Conservation (phyloP, 192 early-diverging fungal genomes). For the Umbelopsis isabellina region DNA sequence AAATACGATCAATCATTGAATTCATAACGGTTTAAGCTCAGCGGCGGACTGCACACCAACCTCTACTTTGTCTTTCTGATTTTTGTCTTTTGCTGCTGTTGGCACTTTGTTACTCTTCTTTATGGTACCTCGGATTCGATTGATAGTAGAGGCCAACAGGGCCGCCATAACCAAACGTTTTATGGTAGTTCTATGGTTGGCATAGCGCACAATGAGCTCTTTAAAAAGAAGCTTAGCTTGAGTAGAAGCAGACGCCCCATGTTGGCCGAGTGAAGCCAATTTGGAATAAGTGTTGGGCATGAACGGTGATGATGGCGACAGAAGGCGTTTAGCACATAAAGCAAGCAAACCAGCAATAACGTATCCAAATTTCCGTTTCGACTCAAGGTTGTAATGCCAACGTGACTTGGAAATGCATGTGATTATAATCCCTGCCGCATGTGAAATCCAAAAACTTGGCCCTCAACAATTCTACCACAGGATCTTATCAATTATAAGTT, state of each 20-base stretch:
- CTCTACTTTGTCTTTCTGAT: slow-evolving; percentile 39
- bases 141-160: slow-evolving; percentile 7
- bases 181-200: neutral
- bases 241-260: neutral
- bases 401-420: slow-evolving; percentile 23
- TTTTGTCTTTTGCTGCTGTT: slow-evolving; percentile 7
- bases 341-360: neutral
- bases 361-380: neutral
- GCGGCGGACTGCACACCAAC: slow-evolving; percentile 20
- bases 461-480: too few relatives aligned
- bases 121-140: slow-evolving; percentile 7
- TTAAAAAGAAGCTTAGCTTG: slow-evolving; percentile 2
- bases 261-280: neutral
- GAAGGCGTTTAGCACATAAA: neutral
- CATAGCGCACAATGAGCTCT: slow-evolving; percentile 13
- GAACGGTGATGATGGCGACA: neutral
- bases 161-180: slow-evolving; percentile 1
- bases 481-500: too few relatives aligned
- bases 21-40: neutral
- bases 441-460: too few relatives aligned
- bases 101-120: neutral
- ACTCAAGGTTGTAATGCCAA: slow-evolving; percentile 18
- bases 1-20: neutral
- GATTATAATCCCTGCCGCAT: neutral
- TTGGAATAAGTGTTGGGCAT: slow-evolving; percentile 13